Percentiles rank a stretch among this genome's conserved stretches.
Conservation (phyloP, 2,329 filamentous ascomycete genomes). For the Ophiostoma quercus region DNA sequence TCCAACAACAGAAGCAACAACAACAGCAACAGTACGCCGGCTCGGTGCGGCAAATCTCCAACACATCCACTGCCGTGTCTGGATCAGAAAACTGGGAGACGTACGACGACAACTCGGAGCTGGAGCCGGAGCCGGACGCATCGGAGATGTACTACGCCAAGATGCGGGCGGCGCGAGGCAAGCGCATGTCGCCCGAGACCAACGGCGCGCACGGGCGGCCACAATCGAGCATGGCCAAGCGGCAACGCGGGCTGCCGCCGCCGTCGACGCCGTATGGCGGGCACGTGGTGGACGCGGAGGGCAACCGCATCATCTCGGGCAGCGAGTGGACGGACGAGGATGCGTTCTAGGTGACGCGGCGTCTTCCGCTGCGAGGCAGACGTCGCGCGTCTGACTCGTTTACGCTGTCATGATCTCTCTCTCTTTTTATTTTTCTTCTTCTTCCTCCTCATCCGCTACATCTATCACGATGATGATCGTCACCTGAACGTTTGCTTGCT, state of each 20-base stretch:
- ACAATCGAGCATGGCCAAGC: slow-evolving; percentile 42
- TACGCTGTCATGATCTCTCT: neutral
- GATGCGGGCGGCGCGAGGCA: slow-evolving; percentile 62
- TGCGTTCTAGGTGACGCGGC: slow-evolving; percentile 40
- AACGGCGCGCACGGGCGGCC: slow-evolving; percentile 13
- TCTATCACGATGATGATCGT: slow-evolving; percentile 1
- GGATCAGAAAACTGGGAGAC: slow-evolving; percentile 98
- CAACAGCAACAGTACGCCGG: slow-evolving; percentile 20
- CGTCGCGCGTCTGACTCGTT: neutral
- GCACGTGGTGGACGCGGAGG: slow-evolving; percentile 51
- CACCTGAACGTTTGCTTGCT: neutral
- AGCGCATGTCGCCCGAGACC: slow-evolving; percentile 53
- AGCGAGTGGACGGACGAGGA: slow-evolving; percentile 66
- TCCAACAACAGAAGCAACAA: slow-evolving; percentile 21
- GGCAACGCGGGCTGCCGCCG: slow-evolving; percentile 50
- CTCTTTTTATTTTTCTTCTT: too few species aligned
- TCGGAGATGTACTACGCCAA: slow-evolving; percentile 78
- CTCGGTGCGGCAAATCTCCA: slow-evolving; percentile 62
- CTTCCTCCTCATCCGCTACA: neutral
- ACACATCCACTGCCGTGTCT: slow-evolving; percentile 69
- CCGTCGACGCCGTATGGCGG: slow-evolving; percentile 42
- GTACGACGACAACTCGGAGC: slow-evolving; percentile 78
- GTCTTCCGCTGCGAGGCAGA: neutral
- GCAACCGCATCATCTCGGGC: slow-evolving; percentile 57
- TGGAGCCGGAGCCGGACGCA: slow-evolving; percentile 68